Evolutionary conservation across 2,329 filamentous ascomycete species (phyloP), one percentile per base, ranked within the genome.

Genomic region (Trichophyton simii): DNA sequence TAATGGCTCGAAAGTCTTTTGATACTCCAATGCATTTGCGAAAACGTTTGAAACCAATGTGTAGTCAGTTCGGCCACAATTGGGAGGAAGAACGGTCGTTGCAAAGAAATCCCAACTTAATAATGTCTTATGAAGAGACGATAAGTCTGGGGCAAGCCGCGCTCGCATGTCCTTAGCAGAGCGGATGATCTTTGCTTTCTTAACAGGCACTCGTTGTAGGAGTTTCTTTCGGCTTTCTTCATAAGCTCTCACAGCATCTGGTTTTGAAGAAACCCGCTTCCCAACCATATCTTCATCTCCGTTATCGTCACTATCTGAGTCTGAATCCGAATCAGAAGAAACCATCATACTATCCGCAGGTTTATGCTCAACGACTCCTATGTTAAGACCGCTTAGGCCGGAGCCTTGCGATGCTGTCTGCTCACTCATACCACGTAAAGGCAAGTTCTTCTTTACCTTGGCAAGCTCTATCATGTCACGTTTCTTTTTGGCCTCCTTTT

Each of bases 101-200:
- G 96, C 88, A 73, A 96, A 99, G 66, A 95, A 95, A 66, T 99
- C 89, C 94, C 94, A 99, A 61, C 87, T 83, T 2, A 99, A 82
- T 58, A 99, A 90, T 18, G 87, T 87, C 68, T 88, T 86, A 71
- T 97, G 94, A 34, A 99, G 77, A 15, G 84, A 80, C 42, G 90
- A 87, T 75, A 99, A 87, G 66, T 95, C 89, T 6, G 95, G 94
- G 36, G 91, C 88, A 63, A 99, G 80, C 64, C 94, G 87, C 65
- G 94, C 92, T 67, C 92, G 87, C 84, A 96, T 92, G 74, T 99
- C 94, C 73, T 95, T 95, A 54, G 87, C 84, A 15, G 91, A 92
- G 58, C 92, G 84, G 64, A 87, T 80, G 59, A 90, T 83, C 71
- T 89, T 88, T 66, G 84, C 78, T 76, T 96, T 96, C 75, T 90